These are phyloP conservation scores for Hyaloscypha bicolor DNA, from an alignment of 495 filamentous ascomycete species.

Conservation along the genomic window DNA sequence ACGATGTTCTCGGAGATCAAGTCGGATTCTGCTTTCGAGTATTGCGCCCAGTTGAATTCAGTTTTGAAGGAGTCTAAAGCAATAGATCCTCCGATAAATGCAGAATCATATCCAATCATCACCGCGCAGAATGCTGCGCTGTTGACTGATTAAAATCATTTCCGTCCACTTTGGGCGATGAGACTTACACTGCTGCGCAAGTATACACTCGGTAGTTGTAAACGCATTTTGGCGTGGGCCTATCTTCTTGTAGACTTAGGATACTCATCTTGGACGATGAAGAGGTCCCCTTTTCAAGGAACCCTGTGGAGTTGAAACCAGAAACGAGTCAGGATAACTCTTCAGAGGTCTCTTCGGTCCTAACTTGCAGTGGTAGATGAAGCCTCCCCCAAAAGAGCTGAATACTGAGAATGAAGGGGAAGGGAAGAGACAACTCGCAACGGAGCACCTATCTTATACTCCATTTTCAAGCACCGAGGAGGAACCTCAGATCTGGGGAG, in stretches of 20 bases:
- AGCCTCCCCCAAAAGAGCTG: not conserved
- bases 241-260: slow-evolving; percentile 45
- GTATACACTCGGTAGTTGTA: slow-evolving; percentile 75
- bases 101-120: slow-evolving; percentile 30
- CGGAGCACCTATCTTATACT: slow-evolving; percentile 24
- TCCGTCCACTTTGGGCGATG: too few species aligned
- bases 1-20: slow-evolving; percentile 67
- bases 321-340: not conserved
- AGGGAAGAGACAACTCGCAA: slow-evolving; percentile 21
- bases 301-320: not conserved
- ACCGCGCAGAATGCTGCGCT: slow-evolving; percentile 65
- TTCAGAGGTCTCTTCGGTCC: slow-evolving; percentile 8
- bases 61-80: slow-evolving; percentile 29
- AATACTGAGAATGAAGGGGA: not conserved
- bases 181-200: slow-evolving; percentile 47
- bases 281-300: not conserved
- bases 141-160: slow-evolving; percentile 29
- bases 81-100: slow-evolving; percentile 26
- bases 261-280: slow-evolving; percentile 52
- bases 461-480: not conserved
- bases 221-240: slow-evolving; percentile 64
- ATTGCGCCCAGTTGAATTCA: slow-evolving; percentile 57
- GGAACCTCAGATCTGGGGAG: slow-evolving; percentile 16
- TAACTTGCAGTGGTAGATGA: not conserved
- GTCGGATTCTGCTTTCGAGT: slow-evolving; percentile 40